Percentiles rank a stretch among this genome's conserved stretches.
Conservation (phyloP, 2,329 filamentous ascomycete genomes). For the Colletotrichum endophyticum region DNA sequence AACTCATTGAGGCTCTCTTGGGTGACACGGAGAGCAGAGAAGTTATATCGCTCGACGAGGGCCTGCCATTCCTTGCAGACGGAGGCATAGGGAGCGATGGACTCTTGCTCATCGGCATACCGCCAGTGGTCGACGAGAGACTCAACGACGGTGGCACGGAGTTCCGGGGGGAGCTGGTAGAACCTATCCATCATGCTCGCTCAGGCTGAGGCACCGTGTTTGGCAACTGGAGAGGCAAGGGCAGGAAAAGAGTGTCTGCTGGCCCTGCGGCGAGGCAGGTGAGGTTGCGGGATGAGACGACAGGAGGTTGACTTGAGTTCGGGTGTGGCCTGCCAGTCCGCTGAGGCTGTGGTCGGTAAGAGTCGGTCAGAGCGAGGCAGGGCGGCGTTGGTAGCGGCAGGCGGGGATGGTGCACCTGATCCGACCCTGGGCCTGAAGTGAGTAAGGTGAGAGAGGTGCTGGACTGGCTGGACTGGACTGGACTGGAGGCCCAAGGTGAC, state of each 20-base stretch:
- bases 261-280: not conserved
- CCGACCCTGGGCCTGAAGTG: not conserved
- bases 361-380: slow-evolving; percentile 16
- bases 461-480: not conserved
- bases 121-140: slow-evolving; percentile 23
- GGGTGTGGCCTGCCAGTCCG: slow-evolving; percentile 11
- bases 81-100: slow-evolving; percentile 25
- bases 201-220: slow-evolving; percentile 3
- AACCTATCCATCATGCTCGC: slow-evolving; percentile 10
- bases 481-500: not conserved
- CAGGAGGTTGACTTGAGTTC: slow-evolving; percentile 19
- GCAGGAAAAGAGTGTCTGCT: not conserved
- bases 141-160: slow-evolving; percentile 16
- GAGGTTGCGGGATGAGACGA: slow-evolving; percentile 19
- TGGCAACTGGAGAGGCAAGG: not conserved
- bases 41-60: slow-evolving; percentile 27
- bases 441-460: not conserved
- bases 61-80: slow-evolving; percentile 31
- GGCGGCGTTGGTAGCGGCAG: slow-evolving; percentile 5
- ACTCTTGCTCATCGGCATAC: slow-evolving; percentile 16
- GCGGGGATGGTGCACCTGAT: slow-evolving; percentile 17
- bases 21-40: slow-evolving; percentile 23
- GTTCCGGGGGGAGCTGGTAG: slow-evolving; percentile 13
- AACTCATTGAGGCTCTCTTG: slow-evolving; percentile 22
- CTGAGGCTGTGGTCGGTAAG: slow-evolving; percentile 17